These are phyloP conservation scores for Sugiyamaella smithiae DNA, from an alignment of 805 yeast genomes.

Conservation along the genomic window DNA sequence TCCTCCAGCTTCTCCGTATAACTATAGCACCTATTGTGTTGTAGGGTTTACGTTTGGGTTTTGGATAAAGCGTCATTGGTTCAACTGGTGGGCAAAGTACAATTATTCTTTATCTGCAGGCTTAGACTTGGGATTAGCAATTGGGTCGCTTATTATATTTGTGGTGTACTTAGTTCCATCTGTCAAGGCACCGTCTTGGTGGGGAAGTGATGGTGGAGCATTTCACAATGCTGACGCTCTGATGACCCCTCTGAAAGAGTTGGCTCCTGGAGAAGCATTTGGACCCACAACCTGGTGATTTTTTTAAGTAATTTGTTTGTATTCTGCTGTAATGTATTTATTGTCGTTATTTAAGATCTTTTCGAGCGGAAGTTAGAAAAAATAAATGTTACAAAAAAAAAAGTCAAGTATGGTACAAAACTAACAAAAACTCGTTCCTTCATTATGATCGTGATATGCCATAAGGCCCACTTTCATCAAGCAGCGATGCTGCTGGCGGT, in stretches of 20 bases:
- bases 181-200: slow-evolving; percentile 49
- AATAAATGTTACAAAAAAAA: too few species aligned
- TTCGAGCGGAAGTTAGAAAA: too few species aligned
- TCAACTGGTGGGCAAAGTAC: slow-evolving; percentile 75
- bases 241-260: slow-evolving; percentile 32
- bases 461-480: slow-evolving; percentile 11
- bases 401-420: too few species aligned
- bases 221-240: slow-evolving; percentile 39
- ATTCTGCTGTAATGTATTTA: neutral
- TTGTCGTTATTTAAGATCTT: neutral
- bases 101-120: slow-evolving; percentile 66
- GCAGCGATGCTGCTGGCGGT: slow-evolving; percentile 11
- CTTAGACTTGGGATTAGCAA: slow-evolving; percentile 63
- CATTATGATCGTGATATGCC: slow-evolving; percentile 8
- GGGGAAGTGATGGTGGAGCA: slow-evolving; percentile 51
- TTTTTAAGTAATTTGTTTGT: neutral
- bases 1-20: slow-evolving; percentile 75
- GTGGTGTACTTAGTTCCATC: slow-evolving; percentile 47
- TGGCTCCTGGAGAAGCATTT: slow-evolving; percentile 44
- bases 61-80: slow-evolving; percentile 52
- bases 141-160: slow-evolving; percentile 57
- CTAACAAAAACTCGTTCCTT: too few species aligned
- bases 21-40: slow-evolving; percentile 54
- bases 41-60: slow-evolving; percentile 58
- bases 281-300: slow-evolving; percentile 48